A percentile compares a stretch with the other conserved stretches of the same genome.
Conservation (phyloP, 208 protist genomes). For the Naegleria lovaniensis region DNA sequence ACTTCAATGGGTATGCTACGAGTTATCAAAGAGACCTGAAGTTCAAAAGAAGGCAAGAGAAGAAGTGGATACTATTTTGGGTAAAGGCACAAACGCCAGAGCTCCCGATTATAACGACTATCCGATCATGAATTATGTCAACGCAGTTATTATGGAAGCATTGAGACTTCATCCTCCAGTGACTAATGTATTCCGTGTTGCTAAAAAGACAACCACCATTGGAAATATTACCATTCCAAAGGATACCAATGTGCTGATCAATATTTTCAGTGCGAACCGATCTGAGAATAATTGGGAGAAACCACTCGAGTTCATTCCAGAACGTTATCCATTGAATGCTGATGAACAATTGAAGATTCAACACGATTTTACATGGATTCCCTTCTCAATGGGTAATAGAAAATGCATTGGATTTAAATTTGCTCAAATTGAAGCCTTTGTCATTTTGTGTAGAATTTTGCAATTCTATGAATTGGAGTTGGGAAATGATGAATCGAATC, state of each 20-base stretch:
- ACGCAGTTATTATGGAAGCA: neutral
- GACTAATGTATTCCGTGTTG: neutral
- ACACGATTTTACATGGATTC: neutral
- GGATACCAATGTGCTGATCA: neutral
- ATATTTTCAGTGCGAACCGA: neutral
- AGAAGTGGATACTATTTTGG: neutral
- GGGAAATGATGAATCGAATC: neutral
- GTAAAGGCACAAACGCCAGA: neutral
- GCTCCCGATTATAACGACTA: neutral
- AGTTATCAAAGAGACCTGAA: neutral
- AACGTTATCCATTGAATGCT: neutral
- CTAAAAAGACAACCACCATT: neutral
- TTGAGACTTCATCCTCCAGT: neutral
- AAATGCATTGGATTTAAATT: constrained; percentile 7
- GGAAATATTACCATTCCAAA: neutral
- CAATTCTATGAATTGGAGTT: neutral
- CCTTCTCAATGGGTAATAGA: neutral
- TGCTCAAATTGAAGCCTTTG: neutral
- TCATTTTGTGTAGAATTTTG: neutral
- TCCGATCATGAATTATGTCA: neutral
- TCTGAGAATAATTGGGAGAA: neutral
- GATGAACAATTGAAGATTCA: neutral
- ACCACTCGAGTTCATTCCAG: constrained; percentile 10
- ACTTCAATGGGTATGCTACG: neutral
- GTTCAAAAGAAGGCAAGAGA: neutral